Evolutionary conservation across 1,284 basidiomycete genomes (phyloP), one percentile per base, ranked within the genome.

Genomic region (Microbotryum lychnidis-dioicae): DNA sequence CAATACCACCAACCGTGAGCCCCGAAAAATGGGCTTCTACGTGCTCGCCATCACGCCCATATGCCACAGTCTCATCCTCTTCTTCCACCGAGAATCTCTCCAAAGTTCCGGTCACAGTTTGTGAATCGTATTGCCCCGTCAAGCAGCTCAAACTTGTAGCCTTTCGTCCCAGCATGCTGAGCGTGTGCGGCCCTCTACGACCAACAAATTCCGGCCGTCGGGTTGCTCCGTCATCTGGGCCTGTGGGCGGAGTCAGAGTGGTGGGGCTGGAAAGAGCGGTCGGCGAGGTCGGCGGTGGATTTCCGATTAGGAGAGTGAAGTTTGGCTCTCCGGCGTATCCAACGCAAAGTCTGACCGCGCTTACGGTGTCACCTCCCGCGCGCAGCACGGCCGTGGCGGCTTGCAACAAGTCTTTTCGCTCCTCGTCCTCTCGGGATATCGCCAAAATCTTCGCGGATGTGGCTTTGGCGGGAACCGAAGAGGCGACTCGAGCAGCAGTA

Each of bases 301-400:
- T 12, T 42, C 37, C 37, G 16, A 42, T 42, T 42, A 42, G 12
- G 16, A 42, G 37, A 42, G 12, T 12, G 16, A 42, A 42, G 3
- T 42, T 14, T 6, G 37, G 37, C 14, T 42, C 37, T 42, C 37
- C 37, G 16, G 37, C 12, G 37, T 42, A 42, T 42, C 37, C 60
- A 37, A 64, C 56, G 56, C 44, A 89, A 60, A 85, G 80, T 74
- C 87, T 89, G 62, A 93, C 86, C 10, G 89, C 83, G 9, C 84
- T 81, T 37, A 90, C 86, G 73, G 91, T 93, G 67, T 93, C 90
- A n/a, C 87, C 85, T 31, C 88, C 90, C 25, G 87, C 84, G 70
- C 90, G 87, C 64, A 94, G 78, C 3, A 92, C 89, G 57, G 82
- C 83, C 1, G 93, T 97, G 5, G 93, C 91, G 14, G 85, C 85